phyloP scores from a whole-genome alignment of 176 grass and related monocot species.

The Pontederia paniculata region DNA sequence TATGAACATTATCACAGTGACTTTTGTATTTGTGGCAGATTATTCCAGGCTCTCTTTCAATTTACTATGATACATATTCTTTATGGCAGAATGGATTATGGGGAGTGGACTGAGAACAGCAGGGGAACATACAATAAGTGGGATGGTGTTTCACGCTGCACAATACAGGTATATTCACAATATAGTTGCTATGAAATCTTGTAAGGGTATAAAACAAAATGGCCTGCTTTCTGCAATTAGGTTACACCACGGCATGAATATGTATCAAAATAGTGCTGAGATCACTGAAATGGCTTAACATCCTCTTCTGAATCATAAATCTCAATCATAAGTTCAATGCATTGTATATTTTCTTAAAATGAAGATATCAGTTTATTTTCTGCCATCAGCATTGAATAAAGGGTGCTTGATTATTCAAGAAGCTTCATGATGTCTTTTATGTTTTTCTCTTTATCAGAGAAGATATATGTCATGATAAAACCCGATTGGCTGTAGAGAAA shows the following conservation, averaged over 20 bases:
- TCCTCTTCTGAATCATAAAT: too few relatives aligned
- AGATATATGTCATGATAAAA: neutral
- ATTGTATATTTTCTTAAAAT: too few relatives aligned
- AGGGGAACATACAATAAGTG: constrained; percentile 61
- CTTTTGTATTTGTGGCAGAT: neutral
- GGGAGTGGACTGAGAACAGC: constrained; percentile 55
- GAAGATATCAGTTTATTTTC: too few relatives aligned
- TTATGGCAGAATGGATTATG: constrained; percentile 73
- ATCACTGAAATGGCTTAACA: too few relatives aligned
- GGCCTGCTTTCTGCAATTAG: neutral
- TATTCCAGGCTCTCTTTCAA: neutral
- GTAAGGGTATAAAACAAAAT: neutral
- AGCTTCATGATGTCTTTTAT: too few relatives aligned
- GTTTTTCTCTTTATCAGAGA: too few relatives aligned
- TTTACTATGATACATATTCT: constrained; percentile 1
- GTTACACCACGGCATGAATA: neutral
- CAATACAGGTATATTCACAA: constrained; percentile 52
- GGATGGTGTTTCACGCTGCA: constrained; percentile 61
- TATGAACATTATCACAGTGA: constrained; percentile 21
- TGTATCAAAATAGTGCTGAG: too few relatives aligned
- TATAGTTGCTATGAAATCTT: neutral
- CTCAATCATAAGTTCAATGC: too few relatives aligned
- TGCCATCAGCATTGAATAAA: too few relatives aligned
- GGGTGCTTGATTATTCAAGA: too few relatives aligned
- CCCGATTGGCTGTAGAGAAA: neutral